Evolutionary conservation across 768 basidiomycete species (phyloP), one percentile per base, ranked within the genome.

Genomic region (Suillus spraguei): DNA sequence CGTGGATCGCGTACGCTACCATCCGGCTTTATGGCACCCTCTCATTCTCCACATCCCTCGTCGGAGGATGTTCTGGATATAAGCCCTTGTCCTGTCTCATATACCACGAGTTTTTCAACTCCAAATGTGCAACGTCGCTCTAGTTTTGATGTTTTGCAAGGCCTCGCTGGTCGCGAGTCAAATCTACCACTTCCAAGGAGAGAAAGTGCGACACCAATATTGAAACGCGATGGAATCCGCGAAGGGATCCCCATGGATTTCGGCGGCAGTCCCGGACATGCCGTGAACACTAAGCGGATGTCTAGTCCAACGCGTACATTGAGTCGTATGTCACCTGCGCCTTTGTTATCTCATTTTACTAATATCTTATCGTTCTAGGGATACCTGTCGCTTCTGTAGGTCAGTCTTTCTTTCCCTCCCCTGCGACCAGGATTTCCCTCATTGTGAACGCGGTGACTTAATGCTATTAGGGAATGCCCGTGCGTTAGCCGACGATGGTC

Each of bases 301-400:
- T 81, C 85, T 7, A 93, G 91, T 71, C 92, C 92, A 60, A 92
- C 89, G 8, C 81, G 91, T 42, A 90, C 89, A 54, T 78, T 92
- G 44, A 92, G 91, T 79, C 88, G 92, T 92, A 80, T 71, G 91
- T 87, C 60, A 56, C 62, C 64, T 66, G 56, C 67, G 49, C 17
- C 36, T 60, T 61, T 35, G 60, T 60, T 32, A 32, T 17, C 41
- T 46, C 28, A 7, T 63, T 59, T 46, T 65, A n/a, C 52, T 39
- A 46, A 64, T 35, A 59, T 63, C 61, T 68, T 68, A 65, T 62
- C 72, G 65, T 71, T 66, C 64, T 70, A 91, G 90, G 90, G 53
- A 91, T 92, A 72, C 90, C 90, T 49, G 84, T 92, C 32, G 81
- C 90, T 64, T 83, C 91, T 66, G 91, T 92, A 72, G 91, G 91